phyloP scores from a whole-genome alignment of 2,329 filamentous ascomycete genomes.

The Nigrospora sphaerica region DNA sequence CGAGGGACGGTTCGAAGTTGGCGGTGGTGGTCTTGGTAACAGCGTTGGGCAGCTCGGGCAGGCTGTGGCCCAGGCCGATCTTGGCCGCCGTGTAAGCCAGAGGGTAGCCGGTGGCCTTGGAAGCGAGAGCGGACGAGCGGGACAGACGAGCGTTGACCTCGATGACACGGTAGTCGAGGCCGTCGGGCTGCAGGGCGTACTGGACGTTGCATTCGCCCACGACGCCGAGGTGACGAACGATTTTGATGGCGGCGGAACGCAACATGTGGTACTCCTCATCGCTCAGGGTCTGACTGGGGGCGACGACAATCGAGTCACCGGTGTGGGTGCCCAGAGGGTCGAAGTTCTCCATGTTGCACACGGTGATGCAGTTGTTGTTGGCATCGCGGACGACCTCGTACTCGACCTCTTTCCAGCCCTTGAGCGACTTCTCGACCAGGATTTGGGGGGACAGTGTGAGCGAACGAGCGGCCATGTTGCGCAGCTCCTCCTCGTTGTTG shows the following conservation, averaged over 20 bases:
- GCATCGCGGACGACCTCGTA: constrained; percentile 98
- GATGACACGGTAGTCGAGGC: constrained; percentile 95
- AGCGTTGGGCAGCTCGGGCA: constrained; percentile 93
- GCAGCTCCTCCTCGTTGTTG: constrained; percentile 86
- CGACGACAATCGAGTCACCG: constrained; percentile 97
- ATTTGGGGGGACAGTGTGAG: constrained; percentile 94
- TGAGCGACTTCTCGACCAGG: constrained; percentile 94
- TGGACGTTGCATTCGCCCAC: constrained; percentile 99
- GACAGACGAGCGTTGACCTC: constrained; percentile 98
- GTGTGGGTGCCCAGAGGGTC: constrained; percentile 97
- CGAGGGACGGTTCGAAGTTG: constrained; percentile 95
- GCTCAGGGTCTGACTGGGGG: constrained; percentile 90
- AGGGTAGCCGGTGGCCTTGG: constrained; percentile 96
- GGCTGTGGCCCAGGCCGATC: constrained; percentile 90
- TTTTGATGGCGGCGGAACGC: constrained; percentile 94
- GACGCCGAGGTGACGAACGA: constrained; percentile 91
- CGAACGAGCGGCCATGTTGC: constrained; percentile 86
- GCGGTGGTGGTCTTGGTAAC: constrained; percentile 98
- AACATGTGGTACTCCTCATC: constrained; percentile 99
- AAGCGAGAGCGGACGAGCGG: constrained; percentile 91
- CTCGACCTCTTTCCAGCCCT: constrained; percentile 99
- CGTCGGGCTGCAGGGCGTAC: constrained; percentile 93
- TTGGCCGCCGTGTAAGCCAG: constrained; percentile 96
- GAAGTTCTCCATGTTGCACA: constrained; percentile 99
- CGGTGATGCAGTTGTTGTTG: constrained; percentile 97